Conservation (phyloP, 257 asterid species). For the Solanum chilense region DNA sequence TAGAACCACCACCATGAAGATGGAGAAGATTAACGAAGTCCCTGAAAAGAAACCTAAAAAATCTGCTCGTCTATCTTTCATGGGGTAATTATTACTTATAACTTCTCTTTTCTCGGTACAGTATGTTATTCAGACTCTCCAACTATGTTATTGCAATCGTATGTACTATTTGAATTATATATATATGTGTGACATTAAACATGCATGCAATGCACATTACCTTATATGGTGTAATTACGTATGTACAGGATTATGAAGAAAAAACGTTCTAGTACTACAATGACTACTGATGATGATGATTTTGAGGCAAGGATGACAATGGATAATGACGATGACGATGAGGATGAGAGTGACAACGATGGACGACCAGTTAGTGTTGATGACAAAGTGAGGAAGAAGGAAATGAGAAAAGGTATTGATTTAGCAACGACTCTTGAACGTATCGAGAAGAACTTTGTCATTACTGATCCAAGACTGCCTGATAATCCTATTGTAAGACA, state of each 20-base stretch:
- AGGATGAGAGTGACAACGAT: conserved; percentile 43
- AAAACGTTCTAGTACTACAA: conserved; percentile 41
- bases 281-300: conserved; percentile 17
- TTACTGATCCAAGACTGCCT: conserved; percentile 96
- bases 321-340: conserved; percentile 31
- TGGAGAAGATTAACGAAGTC: conserved; percentile 60
- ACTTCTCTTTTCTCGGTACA: background rate
- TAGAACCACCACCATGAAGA: conserved; percentile 20
- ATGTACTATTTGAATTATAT: no score
- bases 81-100: conserved; percentile 28
- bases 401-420: conserved; percentile 98
- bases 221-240: background rate
- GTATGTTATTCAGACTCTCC: background rate
- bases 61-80: conserved; percentile 60
- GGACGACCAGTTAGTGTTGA: conserved; percentile 82
- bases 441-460: conserved; percentile 92
- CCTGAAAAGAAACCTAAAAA: conserved; percentile 59
- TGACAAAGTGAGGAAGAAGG: conserved; percentile 89
- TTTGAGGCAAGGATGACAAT: conserved; percentile 26
- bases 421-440: conserved; percentile 98
- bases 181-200: background rate
- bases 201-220: background rate
- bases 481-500: conserved; percentile 91
- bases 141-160: background rate
- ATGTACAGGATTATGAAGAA: conserved; percentile 55